Conservation (phyloP, 352 stramenopile genomes). For the Globisporangium cystogenes region DNA sequence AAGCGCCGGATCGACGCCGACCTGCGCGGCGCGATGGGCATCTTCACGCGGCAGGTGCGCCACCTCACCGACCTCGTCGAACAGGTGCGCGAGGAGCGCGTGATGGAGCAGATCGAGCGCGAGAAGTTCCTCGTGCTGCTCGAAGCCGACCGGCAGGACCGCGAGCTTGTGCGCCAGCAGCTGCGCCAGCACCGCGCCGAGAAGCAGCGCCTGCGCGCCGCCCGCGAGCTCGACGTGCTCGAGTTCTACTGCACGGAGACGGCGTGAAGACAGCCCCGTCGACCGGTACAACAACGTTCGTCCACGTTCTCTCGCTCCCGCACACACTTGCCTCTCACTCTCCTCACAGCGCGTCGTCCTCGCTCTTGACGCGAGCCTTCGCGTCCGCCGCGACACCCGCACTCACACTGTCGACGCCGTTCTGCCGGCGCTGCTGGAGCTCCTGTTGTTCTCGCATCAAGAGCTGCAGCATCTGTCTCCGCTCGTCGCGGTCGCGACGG, state of each 20-base stretch:
- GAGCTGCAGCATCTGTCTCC: conserved; percentile 10
- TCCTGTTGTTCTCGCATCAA: conserved; percentile 10
- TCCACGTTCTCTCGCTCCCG: neutral
- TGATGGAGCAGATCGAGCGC: neutral
- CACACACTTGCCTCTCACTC: neutral
- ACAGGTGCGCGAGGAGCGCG: neutral
- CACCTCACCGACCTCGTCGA: neutral
- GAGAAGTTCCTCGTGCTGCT: neutral
- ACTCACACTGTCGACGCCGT: neutral
- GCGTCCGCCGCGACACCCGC: neutral
- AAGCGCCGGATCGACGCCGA: neutral
- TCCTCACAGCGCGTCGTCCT: neutral
- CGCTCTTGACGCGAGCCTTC: neutral
- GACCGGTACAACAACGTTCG: too few relatives aligned
- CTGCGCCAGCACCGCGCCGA: neutral
- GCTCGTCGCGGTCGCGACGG: conserved; percentile 5
- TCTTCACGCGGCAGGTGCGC: neutral
- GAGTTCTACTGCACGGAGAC: too few relatives aligned
- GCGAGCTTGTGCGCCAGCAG: too few relatives aligned
- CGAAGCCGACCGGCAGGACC: neutral
- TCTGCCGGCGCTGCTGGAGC: neutral
- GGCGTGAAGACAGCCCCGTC: too few relatives aligned
- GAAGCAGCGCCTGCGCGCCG: neutral
- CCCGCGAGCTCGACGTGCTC: too few relatives aligned
- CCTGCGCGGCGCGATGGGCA: neutral